These are phyloP conservation scores for Chlorociboria aeruginascens DNA, from an alignment of 495 filamentous ascomycete species.

Conservation along the genomic window DNA sequence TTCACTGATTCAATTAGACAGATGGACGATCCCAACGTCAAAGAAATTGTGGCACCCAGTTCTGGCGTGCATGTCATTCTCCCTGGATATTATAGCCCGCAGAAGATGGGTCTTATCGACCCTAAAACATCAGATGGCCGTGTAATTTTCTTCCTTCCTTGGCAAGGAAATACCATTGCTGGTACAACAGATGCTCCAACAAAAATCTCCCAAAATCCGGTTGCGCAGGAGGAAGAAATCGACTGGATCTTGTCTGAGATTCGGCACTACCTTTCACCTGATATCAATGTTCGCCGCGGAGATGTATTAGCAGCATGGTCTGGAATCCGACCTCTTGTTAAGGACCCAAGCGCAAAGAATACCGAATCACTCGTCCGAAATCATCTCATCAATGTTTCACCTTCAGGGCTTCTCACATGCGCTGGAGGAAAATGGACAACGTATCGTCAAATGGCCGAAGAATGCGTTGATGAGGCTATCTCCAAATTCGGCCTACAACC, in stretches of 20 bases:
- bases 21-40: conserved; percentile 60
- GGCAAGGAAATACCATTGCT: conserved; percentile 98
- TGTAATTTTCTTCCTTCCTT: conserved; percentile 98
- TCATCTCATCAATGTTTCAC: conserved; percentile 80
- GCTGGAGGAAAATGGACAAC: conserved; percentile 99
- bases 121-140: conserved; percentile 88
- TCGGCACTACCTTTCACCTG: conserved; percentile 76
- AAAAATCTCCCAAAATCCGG: conserved; percentile 66
- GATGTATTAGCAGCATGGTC: conserved; percentile 96
- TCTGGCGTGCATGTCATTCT: conserved; percentile 93
- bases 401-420: conserved; percentile 80
- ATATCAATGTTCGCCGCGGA: conserved; percentile 86
- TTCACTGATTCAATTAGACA: conserved; percentile 91
- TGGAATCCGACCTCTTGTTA: conserved; percentile 85
- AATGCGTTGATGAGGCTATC: conserved; percentile 87
- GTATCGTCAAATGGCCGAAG: conserved; percentile 97
- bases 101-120: conserved; percentile 94
- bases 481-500: conserved; percentile 60
- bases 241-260: conserved; percentile 94
- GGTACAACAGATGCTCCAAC: conserved; percentile 90
- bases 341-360: conserved; percentile 86
- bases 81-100: conserved; percentile 88
- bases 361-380: conserved; percentile 93
- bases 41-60: conserved; percentile 86
- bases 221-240: conserved; percentile 83